Conservation (phyloP, 1,284 basidiomycete genomes). For the Sporisorium scitamineum region DNA sequence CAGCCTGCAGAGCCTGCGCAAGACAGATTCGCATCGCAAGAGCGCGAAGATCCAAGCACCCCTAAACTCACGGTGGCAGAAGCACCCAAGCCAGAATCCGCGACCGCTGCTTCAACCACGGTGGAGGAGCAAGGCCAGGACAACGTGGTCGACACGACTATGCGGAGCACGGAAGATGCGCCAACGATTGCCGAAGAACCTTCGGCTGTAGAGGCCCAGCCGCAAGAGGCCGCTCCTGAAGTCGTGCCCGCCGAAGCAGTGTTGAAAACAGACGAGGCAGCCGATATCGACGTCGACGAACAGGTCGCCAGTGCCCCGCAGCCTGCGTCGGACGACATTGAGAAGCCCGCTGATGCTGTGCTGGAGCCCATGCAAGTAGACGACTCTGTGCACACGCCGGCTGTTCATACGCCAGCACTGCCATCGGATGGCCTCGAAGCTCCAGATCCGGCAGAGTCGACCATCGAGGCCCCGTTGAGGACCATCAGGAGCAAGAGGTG, state of each 20-base stretch:
- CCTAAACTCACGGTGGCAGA: conserved; percentile 13
- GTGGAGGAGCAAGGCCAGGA: neutral
- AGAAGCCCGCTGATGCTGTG: conserved; percentile 6
- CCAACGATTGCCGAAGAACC: neutral
- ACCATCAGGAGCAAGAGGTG: neutral
- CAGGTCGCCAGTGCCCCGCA: conserved; percentile 2
- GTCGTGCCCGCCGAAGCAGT: neutral
- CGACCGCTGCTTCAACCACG: neutral
- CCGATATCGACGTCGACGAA: conserved; percentile 40
- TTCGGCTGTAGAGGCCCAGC: conserved; percentile 2
- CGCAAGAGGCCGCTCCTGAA: neutral
- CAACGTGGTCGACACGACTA: neutral
- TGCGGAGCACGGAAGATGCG: conserved; percentile 1
- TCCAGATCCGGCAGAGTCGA: neutral
- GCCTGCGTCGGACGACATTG: neutral
- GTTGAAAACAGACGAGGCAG: conserved; percentile 2
- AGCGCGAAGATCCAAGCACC: conserved; percentile 18
- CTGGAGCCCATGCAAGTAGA: conserved; percentile 35
- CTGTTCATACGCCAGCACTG: conserved; percentile 29
- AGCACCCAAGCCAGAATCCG: conserved; percentile 1
- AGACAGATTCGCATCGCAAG: neutral
- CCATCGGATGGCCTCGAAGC: conserved; percentile 21
- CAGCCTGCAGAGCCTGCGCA: neutral
- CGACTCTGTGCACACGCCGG: conserved; percentile 32
- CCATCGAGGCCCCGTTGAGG: neutral